Evolutionary conservation across 805 yeast species (phyloP).

Genomic region (Wickerhamiella azyma): DNA sequence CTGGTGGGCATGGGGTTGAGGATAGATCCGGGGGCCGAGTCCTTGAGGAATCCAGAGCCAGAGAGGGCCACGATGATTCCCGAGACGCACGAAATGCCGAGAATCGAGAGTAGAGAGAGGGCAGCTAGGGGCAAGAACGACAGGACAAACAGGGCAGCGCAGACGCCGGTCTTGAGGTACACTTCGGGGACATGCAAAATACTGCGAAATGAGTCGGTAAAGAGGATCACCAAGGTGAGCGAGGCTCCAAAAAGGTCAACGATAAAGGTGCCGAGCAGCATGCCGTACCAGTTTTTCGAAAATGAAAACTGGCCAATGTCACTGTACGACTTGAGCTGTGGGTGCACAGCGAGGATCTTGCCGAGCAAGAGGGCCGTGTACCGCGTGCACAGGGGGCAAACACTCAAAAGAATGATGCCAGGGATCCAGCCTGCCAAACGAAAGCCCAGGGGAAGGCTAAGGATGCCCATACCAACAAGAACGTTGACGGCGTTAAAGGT

Average conservation of each 20-base stretch:
- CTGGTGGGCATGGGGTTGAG: constrained; percentile 49
- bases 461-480: constrained; percentile 53
- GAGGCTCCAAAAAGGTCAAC: constrained; percentile 71
- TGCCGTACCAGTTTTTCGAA: constrained; percentile 57
- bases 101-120: constrained; percentile 51
- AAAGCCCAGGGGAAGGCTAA: constrained; percentile 54
- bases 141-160: background rate
- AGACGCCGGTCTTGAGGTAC: constrained; percentile 43
- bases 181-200: constrained; percentile 36
- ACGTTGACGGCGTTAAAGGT: constrained; percentile 53
- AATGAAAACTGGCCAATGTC: constrained; percentile 49
- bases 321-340: constrained; percentile 71
- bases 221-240: constrained; percentile 64
- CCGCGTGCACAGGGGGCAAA: constrained; percentile 55
- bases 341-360: constrained; percentile 65
- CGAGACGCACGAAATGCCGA: constrained; percentile 61
- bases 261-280: constrained; percentile 62
- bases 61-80: constrained; percentile 46
- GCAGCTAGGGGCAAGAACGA: constrained; percentile 65
- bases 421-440: constrained; percentile 46
- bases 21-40: constrained; percentile 61
- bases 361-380: constrained; percentile 68
- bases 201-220: constrained; percentile 74
- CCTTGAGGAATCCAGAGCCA: constrained; percentile 49
- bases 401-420: constrained; percentile 44